Base-by-base conservation (phyloP, 73 alveolate species). In the Paraurostyla sp. region DNA sequence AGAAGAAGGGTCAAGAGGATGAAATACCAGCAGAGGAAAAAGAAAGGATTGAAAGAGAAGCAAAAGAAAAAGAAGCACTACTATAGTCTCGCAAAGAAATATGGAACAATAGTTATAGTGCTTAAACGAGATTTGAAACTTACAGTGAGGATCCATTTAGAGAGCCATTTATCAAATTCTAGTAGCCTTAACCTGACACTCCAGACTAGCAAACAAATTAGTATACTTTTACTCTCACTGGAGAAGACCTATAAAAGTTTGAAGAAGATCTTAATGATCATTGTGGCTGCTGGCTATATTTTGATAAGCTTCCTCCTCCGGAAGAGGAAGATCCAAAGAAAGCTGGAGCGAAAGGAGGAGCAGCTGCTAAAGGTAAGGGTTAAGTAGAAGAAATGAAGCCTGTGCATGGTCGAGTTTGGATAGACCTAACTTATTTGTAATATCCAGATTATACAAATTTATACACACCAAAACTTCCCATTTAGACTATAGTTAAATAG, bases 281-380 rank as follows among this genome's bases (percentile, higher is more conserved):
- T 3, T 41, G 46, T 16, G 93, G 91, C 38, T 22, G n/a, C 20
- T 62, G 38, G 49, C 52, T 92, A 35, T 69, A 81, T n/a, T 83
- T 92, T 33, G 85, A 65, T 48, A 82, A 91, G 69, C 52, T 87
- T 32, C 95, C 89, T 15, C 85, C 84, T 3, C 84, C 85, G 3
- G 91, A 46, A 29, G 92, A 88, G 23, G 93, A 88, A 41, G 97
- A 92, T 58, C 91, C 97, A 0, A 89, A 88, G 71, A 89, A 89
- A 76, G 91, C 76, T 40, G 92, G 92, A 16, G 87, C 76, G 1
- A 48, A 32, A 29, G 23, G 23, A 23, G 40, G 40, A 71, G 80
- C 52, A 0, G 71, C 91, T 35, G 71, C 75, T 20, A 51, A 51
- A 11, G 88, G 80, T 2, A 78, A 57, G 23, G 91, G 92, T 3